A percentile compares a stretch with the other conserved stretches of the same genome.
Conservation (phyloP, 306 rosid species). For the Argentina anserina region DNA sequence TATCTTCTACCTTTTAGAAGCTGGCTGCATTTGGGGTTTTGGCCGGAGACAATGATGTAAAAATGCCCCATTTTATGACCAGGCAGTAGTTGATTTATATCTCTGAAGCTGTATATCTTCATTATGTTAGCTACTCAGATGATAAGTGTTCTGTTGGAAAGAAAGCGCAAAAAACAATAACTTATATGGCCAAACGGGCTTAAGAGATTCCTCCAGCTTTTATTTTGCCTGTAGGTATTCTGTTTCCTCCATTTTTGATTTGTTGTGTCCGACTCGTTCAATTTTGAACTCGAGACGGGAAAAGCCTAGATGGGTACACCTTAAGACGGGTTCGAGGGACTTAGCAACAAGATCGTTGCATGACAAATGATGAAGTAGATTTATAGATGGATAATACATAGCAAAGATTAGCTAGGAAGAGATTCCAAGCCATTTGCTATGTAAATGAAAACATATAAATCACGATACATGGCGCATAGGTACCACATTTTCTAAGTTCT, state of each 20-base stretch:
- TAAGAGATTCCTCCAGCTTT: background rate
- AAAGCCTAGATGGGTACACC: no score
- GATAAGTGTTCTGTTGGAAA: background rate
- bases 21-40: background rate
- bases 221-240: background rate
- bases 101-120: background rate
- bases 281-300: background rate
- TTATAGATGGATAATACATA: background rate
- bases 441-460: background rate
- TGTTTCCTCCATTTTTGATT: background rate
- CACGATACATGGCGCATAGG: background rate
- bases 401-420: background rate
- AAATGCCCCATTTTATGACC: background rate
- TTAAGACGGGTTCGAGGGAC: no score
- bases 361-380: background rate
- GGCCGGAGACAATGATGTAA: background rate
- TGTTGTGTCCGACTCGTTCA: background rate
- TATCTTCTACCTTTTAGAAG: slow-evolving; percentile 21
- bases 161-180: background rate
- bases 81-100: background rate
- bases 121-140: no score
- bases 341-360: background rate
- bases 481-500: background rate
- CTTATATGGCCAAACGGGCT: background rate
- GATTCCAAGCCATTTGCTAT: background rate